Conservation (phyloP, 495 filamentous ascomycete genomes). For the Hyaloscypha finlandica region DNA sequence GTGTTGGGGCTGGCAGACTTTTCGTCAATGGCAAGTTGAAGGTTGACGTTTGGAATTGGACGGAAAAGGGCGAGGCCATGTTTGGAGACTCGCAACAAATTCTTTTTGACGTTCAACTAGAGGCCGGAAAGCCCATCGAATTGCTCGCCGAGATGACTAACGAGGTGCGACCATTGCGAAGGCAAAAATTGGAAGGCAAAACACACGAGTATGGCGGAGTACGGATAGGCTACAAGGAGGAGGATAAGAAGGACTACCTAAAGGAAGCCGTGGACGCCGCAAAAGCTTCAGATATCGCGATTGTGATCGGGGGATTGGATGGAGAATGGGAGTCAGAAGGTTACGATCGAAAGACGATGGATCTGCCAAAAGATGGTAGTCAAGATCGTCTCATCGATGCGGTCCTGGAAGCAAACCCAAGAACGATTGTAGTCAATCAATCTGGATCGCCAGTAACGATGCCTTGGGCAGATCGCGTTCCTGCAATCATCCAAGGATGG, state of each 20-base stretch:
- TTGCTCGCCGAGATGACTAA: slow-evolving; percentile 61
- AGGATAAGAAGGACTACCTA: slow-evolving; percentile 69
- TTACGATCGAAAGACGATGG: slow-evolving; percentile 81
- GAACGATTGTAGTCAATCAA: slow-evolving; percentile 78
- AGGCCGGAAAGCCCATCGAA: slow-evolving; percentile 48
- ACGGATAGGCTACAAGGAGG: slow-evolving; percentile 74
- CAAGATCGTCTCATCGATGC: slow-evolving; percentile 74
- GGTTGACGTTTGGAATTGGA: slow-evolving; percentile 75
- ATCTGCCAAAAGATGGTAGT: slow-evolving; percentile 67
- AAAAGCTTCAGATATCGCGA: slow-evolving; percentile 67
- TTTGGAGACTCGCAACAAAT: slow-evolving; percentile 59
- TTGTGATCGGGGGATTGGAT: slow-evolving; percentile 79
- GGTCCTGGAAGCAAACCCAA: slow-evolving; percentile 70
- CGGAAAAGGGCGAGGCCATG: slow-evolving; percentile 64
- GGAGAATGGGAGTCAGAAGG: slow-evolving; percentile 90
- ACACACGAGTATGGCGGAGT: slow-evolving; percentile 70
- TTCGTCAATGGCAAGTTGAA: slow-evolving; percentile 69
- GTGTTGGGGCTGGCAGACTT: slow-evolving; percentile 71
- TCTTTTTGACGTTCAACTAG: slow-evolving; percentile 53
- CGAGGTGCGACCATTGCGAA: slow-evolving; percentile 55
- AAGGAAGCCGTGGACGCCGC: slow-evolving; percentile 71
- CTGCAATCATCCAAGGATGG: slow-evolving; percentile 75
- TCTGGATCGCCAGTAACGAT: slow-evolving; percentile 83
- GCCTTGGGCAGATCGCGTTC: slow-evolving; percentile 73
- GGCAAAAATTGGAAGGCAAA: slow-evolving; percentile 50